These are phyloP conservation scores for Erysimum cheiri DNA, from an alignment of 441 rosid species.

Conservation along the genomic window DNA sequence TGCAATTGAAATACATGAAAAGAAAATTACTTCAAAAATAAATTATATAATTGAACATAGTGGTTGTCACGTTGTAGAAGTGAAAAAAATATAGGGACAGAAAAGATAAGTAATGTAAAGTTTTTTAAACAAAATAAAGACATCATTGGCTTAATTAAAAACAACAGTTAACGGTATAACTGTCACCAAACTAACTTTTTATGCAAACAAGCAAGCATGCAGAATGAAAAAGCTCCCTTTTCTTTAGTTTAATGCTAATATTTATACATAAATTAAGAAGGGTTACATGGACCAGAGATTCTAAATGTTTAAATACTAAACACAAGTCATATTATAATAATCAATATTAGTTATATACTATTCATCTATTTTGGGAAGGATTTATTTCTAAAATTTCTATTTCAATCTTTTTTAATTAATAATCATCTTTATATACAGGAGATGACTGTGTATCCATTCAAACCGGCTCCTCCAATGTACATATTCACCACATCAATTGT, in stretches of 20 bases:
- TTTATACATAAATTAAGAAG: conserved; percentile 6
- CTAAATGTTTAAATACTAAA: conserved; percentile 8
- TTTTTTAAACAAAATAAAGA: conserved; percentile 24
- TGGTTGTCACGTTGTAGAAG: conserved; percentile 44
- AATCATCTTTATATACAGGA: conserved; percentile 46
- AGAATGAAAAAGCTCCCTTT: conserved; percentile 32
- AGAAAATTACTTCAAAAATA: neutral
- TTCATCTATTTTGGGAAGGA: neutral
- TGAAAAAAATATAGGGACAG: neutral
- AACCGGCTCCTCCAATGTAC: conserved; percentile 81
- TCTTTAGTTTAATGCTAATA: conserved; percentile 10
- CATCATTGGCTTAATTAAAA: conserved; percentile 35
- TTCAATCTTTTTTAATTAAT: neutral
- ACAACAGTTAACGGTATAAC: conserved; percentile 41
- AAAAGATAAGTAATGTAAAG: conserved; percentile 16
- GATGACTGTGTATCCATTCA: conserved; percentile 94
- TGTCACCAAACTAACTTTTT: conserved; percentile 44
- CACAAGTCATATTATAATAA: conserved; percentile 7
- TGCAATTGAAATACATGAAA: neutral
- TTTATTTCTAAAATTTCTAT: neutral
- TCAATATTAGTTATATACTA: neutral
- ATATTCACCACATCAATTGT: conserved; percentile 74
- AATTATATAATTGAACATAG: conserved; percentile 21
- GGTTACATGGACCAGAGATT: conserved; percentile 21
- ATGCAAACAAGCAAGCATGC: conserved; percentile 43